Evolutionary conservation across 345 rosid species (phyloP).

Genomic region (Atalantia buxifolia): DNA sequence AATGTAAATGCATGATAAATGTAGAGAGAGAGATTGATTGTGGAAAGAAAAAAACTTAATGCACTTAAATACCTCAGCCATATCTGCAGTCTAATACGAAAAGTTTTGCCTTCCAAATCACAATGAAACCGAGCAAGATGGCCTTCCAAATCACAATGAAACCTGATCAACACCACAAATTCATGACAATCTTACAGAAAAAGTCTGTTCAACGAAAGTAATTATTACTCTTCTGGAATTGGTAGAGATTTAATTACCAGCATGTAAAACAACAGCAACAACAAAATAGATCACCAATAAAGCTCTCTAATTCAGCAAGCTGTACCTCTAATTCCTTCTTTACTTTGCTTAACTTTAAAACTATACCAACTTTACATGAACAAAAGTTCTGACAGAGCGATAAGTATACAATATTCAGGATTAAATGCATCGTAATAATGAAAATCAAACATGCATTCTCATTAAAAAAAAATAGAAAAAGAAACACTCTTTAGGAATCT

Average conservation of each 20-base stretch:
- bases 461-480: no score
- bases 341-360: not conserved
- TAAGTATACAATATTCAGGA: not conserved
- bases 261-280: not conserved
- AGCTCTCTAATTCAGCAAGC: not conserved
- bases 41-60: not conserved
- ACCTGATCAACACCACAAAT: not conserved
- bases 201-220: not conserved
- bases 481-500: not conserved
- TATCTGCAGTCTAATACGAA: conserved; percentile 14
- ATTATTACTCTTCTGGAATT: not conserved
- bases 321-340: not conserved
- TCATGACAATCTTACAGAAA: not conserved
- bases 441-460: not conserved
- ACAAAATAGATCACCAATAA: not conserved
- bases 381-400: not conserved
- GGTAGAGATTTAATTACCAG: not conserved
- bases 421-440: not conserved
- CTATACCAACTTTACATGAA: not conserved
- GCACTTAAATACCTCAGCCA: conserved; percentile 63
- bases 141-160: conserved; percentile 8
- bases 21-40: not conserved
- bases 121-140: conserved; percentile 9
- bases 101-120: conserved; percentile 4
- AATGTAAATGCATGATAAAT: not conserved